A percentile compares a stretch with the other conserved stretches of the same genome.
phyloP scores from a whole-genome alignment of 495 filamentous ascomycete species.

The Aspergillus coremiiformis region DNA sequence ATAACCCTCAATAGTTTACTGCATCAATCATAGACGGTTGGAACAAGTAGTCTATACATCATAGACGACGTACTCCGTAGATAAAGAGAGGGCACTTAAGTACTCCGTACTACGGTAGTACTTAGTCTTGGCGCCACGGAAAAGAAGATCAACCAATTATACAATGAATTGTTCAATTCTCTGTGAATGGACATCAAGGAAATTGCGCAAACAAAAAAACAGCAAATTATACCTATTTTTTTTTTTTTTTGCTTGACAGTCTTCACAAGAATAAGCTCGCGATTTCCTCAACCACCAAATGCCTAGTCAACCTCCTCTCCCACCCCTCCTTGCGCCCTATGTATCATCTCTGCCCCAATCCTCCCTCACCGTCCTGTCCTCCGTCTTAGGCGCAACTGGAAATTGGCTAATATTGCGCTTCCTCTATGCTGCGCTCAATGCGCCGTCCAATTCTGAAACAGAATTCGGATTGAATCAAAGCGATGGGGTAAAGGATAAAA shows the following conservation, averaged over 20 bases:
- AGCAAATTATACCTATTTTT: no score
- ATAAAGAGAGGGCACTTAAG: no score
- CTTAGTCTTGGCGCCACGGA: constrained; percentile 14
- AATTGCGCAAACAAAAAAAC: not conserved
- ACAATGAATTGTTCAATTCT: no score
- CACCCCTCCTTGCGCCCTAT: constrained; percentile 62
- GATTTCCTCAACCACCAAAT: constrained; percentile 16
- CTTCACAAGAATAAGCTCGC: not conserved
- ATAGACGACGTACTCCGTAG: no score
- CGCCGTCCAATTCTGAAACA: constrained; percentile 15
- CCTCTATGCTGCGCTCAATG: constrained; percentile 48
- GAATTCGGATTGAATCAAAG: constrained; percentile 17
- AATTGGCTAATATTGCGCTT: constrained; percentile 69
- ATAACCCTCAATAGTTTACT: no score
- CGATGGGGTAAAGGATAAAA: constrained; percentile 25
- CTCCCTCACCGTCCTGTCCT: constrained; percentile 66
- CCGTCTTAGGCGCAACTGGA: constrained; percentile 59
- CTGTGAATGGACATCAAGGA: no score
- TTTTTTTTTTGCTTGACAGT: no score
- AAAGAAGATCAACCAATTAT: constrained; percentile 23
- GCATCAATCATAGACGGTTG: no score
- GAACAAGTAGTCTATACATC: no score
- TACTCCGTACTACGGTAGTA: no score
- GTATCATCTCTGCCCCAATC: constrained; percentile 37
- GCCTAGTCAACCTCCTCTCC: constrained; percentile 49